These are phyloP conservation scores for Zangia roseola DNA, from an alignment of 768 basidiomycete genomes.

Conservation along the genomic window DNA sequence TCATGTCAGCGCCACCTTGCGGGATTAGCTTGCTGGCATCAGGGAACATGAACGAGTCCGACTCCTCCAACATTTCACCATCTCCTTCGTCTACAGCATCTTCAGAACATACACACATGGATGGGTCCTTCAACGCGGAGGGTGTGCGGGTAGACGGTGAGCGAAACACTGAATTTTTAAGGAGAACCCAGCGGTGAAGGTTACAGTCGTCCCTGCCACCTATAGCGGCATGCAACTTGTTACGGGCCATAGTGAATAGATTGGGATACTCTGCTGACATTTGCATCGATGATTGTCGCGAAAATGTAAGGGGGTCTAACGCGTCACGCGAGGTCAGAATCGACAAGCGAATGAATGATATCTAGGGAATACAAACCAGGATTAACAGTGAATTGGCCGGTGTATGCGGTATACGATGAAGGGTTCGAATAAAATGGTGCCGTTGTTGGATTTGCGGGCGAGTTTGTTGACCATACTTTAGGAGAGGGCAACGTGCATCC, in stretches of 20 bases:
- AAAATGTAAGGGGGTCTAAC: slow-evolving; percentile 18
- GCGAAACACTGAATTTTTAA: slow-evolving; percentile 78
- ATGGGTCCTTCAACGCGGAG: slow-evolving; percentile 20
- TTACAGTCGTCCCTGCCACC: slow-evolving; percentile 65
- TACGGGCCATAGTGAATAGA: slow-evolving; percentile 64
- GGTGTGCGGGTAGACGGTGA: slow-evolving; percentile 45
- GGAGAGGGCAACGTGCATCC: slow-evolving; percentile 29
- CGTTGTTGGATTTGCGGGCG: slow-evolving; percentile 78
- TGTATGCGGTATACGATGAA: slow-evolving; percentile 88
- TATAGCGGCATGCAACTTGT: slow-evolving; percentile 68
- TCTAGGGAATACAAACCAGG: slow-evolving; percentile 19
- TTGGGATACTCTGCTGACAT: slow-evolving; percentile 50
- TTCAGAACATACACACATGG: slow-evolving; percentile 32
- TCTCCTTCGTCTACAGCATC: slow-evolving; percentile 53
- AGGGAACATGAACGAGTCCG: slow-evolving; percentile 78
- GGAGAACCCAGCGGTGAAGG: slow-evolving; percentile 83
- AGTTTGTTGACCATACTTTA: slow-evolving; percentile 82
- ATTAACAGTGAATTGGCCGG: slow-evolving; percentile 36
- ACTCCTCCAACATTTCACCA: slow-evolving; percentile 39
- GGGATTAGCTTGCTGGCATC: slow-evolving; percentile 61
- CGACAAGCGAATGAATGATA: neutral
- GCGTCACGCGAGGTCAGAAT: slow-evolving; percentile 10
- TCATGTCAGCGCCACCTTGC: slow-evolving; percentile 30
- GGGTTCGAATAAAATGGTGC: slow-evolving; percentile 84
- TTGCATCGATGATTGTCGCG: slow-evolving; percentile 19